Conservation (phyloP, 2,329 filamentous ascomycete species). For the Westerdykella ornata region DNA sequence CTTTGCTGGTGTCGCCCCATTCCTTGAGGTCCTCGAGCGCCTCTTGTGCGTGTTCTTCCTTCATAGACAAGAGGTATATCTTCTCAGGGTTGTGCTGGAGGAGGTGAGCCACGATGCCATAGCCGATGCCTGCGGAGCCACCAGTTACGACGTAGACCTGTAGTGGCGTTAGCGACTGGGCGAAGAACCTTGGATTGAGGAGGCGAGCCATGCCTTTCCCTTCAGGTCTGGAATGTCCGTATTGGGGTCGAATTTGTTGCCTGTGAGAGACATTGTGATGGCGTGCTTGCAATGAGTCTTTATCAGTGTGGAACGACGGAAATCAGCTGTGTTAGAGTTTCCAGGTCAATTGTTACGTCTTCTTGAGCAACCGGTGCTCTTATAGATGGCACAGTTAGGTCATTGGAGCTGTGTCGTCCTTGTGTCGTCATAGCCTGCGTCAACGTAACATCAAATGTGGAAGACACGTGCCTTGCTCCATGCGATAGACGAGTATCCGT, state of each 20-base stretch:
- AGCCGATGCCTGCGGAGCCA: slow-evolving; percentile 48
- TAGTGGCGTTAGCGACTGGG: neutral
- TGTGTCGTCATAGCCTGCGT: neutral
- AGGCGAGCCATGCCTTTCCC: slow-evolving; percentile 26
- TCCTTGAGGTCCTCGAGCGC: slow-evolving; percentile 38
- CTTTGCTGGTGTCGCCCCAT: slow-evolving; percentile 42
- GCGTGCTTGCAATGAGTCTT: too few relatives aligned
- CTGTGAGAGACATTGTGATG: slow-evolving; percentile 9
- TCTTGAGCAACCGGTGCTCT: too few relatives aligned
- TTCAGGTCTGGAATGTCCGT: slow-evolving; percentile 38
- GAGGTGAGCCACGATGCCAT: slow-evolving; percentile 48
- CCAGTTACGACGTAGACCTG: slow-evolving; percentile 45
- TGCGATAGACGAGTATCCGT: too few relatives aligned
- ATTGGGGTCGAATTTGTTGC: slow-evolving; percentile 38
- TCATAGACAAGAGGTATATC: slow-evolving; percentile 46
- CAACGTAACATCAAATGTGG: neutral
- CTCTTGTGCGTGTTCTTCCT: slow-evolving; percentile 44
- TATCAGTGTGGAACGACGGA: too few relatives aligned
- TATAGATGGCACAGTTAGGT: neutral
- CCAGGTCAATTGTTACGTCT: too few relatives aligned
- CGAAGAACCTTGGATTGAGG: neutral
- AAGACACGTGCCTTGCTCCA: too few relatives aligned
- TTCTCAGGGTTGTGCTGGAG: slow-evolving; percentile 45
- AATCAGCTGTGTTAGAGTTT: too few relatives aligned
- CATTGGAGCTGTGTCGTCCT: neutral